Conservation (phyloP, 192 early-diverging fungal species). For the Linnemannia exigua region DNA sequence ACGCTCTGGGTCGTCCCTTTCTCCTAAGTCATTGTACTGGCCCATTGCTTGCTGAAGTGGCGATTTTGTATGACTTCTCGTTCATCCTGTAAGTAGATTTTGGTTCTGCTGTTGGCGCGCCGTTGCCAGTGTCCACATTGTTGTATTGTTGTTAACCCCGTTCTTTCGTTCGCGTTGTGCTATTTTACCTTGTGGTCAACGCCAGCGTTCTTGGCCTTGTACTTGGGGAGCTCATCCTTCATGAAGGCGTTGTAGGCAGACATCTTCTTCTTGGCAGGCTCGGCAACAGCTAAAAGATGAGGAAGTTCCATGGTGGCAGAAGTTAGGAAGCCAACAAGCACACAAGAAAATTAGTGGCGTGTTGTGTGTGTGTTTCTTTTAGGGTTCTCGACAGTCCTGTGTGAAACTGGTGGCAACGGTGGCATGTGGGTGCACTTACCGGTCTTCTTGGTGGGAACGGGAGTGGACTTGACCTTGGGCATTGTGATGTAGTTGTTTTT, state of each 20-base stretch:
- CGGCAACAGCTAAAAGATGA: slow-evolving; percentile 9
- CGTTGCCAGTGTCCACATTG: no score
- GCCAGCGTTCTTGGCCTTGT: slow-evolving; percentile 70
- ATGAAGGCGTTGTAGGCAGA: slow-evolving; percentile 78
- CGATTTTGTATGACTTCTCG: no score
- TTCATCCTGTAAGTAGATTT: no score
- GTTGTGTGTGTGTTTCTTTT: slow-evolving; percentile 5
- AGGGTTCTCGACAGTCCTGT: not conserved
- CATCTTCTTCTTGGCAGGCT: slow-evolving; percentile 61
- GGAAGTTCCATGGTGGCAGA: not conserved
- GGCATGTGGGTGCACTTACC: slow-evolving; percentile 10
- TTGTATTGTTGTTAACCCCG: no score
- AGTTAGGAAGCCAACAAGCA: not conserved
- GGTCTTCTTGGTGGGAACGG: slow-evolving; percentile 38
- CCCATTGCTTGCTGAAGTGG: no score
- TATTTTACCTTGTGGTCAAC: slow-evolving; percentile 69
- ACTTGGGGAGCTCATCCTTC: slow-evolving; percentile 75
- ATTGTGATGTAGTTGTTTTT: slow-evolving; percentile 25
- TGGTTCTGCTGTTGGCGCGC: no score
- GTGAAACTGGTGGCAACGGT: not conserved
- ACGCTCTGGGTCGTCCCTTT: not conserved
- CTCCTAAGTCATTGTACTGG: no score
- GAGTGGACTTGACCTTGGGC: slow-evolving; percentile 56
- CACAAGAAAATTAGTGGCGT: not conserved
- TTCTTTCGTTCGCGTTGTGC: not conserved